Percentiles rank a stretch among this genome's conserved stretches.
Evolutionary conservation across 495 filamentous ascomycete genomes (phyloP).

Genomic region (Neurospora sp.): DNA sequence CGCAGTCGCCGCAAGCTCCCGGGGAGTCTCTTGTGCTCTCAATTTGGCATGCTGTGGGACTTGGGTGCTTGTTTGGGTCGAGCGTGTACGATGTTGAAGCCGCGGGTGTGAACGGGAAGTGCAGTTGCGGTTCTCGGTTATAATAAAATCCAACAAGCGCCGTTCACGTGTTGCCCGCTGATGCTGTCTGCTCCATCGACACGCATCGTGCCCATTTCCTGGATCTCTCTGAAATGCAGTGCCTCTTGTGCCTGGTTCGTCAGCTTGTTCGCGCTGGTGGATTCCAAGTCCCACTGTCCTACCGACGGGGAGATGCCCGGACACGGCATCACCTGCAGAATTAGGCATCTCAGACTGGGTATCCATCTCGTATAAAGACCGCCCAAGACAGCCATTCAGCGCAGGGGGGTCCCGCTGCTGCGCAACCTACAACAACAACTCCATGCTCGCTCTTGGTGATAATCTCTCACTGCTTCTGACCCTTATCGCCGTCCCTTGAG

Average conservation of each 20-base stretch:
- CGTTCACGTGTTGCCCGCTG: background rate
- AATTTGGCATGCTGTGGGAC: background rate
- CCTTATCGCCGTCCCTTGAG: background rate
- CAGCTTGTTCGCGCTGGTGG: background rate
- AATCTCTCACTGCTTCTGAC: background rate
- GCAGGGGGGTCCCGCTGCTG: background rate
- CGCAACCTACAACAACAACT: background rate
- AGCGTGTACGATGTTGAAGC: background rate
- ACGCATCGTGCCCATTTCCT: background rate
- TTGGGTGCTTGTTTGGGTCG: background rate
- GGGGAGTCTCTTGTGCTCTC: background rate
- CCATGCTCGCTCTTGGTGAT: background rate
- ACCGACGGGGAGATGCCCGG: background rate
- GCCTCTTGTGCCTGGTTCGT: background rate
- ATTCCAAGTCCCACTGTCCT: background rate
- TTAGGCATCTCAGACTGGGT: background rate
- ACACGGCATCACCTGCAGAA: background rate
- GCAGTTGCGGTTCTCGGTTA: background rate
- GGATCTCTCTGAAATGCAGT: background rate
- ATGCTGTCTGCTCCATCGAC: background rate
- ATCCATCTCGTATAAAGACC: background rate
- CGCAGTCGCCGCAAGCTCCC: background rate
- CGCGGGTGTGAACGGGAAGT: background rate
- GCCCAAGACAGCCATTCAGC: background rate
- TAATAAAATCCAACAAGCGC: background rate